Evolutionary conservation across 2,329 filamentous ascomycete species (phyloP), one percentile per base, ranked within the genome.

Genomic region (Trichoderma asperellum): DNA sequence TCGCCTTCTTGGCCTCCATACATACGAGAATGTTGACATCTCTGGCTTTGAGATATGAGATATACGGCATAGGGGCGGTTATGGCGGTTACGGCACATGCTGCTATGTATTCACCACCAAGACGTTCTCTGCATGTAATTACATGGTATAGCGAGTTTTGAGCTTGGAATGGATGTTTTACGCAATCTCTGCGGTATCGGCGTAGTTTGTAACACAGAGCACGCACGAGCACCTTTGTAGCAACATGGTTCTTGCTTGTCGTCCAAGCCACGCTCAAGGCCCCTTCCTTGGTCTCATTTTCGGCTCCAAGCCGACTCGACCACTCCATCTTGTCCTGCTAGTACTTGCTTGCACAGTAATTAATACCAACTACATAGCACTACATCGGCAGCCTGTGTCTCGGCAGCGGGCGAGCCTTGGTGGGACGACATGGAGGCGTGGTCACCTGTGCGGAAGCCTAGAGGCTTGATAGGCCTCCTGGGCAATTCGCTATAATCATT

Each of bases 361-460:
- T 43, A 18, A 14, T 27, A 14, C 49, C 5, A 14, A 27, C 40
- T n/a, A 43, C n/a, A 4, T 16, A n/a, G 40, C 40, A n/a, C 40
- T 43, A 43, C 40, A 52, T 34, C 27, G 52, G 62, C 24, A 57
- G 49, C 27, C 29, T 49, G 37, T 47, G 55, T 67, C 63, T 67
- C 55, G 55, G 55, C 12, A 66, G 63, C 55, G 29, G 63, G 37
- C 55, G 24, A 49, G 55, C 40, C 29, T 58, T 49, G 29, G 63
- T 67, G 55, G 63, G 55, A 67, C 55, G 63, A 52, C 63, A 58
- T 67, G 53, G 63, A 49, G 53, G 55, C 40, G 32, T n/a, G 63
- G 63, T 67, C 63, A 67, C 40, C 63, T 67, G 63, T 59, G 53
- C 40, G 47, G 55, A 56, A 58, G 8, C 27, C 11, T 55, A 49